Evolutionary conservation across 148 eudicot genomes (phyloP).

Genomic region (Rhododendron ferrugineum): DNA sequence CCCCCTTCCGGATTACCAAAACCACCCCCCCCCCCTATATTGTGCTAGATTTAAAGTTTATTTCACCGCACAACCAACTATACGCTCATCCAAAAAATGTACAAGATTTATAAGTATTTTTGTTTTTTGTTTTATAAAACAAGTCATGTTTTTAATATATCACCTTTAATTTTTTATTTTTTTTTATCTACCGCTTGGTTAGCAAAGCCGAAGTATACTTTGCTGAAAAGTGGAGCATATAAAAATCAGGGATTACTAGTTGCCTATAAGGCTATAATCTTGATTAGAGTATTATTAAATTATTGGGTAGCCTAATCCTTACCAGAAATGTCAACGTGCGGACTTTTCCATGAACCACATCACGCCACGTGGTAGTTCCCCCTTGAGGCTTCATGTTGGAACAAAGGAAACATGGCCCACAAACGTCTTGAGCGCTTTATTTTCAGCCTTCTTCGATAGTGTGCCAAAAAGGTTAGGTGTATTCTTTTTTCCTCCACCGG

Average conservation of each 20-base stretch:
- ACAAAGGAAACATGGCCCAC: constrained; percentile 15
- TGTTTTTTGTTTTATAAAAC: too few relatives aligned
- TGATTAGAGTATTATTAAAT: background rate
- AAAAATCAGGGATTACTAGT: background rate
- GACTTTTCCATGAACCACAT: background rate
- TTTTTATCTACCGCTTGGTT: background rate
- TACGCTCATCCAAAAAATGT: too few relatives aligned
- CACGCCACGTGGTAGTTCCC: background rate
- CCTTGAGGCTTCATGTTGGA: background rate
- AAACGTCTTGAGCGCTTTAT: background rate
- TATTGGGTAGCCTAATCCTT: constrained; percentile 10
- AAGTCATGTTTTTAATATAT: too few relatives aligned
- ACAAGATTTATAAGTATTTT: too few relatives aligned
- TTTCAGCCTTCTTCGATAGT: background rate
- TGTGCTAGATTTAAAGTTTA: too few relatives aligned
- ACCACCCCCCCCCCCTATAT: too few relatives aligned
- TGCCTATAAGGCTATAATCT: background rate
- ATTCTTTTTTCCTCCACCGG: too few relatives aligned
- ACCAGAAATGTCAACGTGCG: background rate
- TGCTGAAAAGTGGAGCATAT: background rate
- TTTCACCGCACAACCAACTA: too few relatives aligned
- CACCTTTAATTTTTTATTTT: too few relatives aligned
- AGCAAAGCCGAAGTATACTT: background rate
- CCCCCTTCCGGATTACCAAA: too few relatives aligned
- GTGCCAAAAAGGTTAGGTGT: background rate